Evolutionary conservation across 805 yeast species (phyloP), one percentile per base, ranked within the genome.

Genomic region (Suhomyces emberorum): DNA sequence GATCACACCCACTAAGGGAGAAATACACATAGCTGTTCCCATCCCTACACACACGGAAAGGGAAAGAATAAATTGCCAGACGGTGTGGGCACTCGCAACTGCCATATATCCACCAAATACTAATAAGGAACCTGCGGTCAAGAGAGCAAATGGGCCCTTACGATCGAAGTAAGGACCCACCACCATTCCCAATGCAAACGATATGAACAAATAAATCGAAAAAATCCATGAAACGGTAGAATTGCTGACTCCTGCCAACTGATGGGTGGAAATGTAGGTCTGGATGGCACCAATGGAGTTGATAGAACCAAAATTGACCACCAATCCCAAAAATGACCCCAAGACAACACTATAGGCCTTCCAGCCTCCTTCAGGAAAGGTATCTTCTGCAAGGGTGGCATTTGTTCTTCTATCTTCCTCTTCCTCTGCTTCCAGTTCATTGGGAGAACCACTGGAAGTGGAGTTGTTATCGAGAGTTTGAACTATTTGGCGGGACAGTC

Each of bases 271-370:
- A 4, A 65, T 45, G 35, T 65, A 62, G 3, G 69, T 52, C 40
- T 65, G 69, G 12, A 65, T 57, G 4, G 67, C 69, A 20, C 71
- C 71, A 7, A 63, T 51, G 4, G 70, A 51, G 34, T 65, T 65
- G 25, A 62, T 25, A 5, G 59, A 40, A 3, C 70, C 71, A 20
- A 49, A 49, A 30, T 41, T 41, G 31, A 44, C 59, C 12, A 59
- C 78, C 15, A 77, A 56, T 1, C 83, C 83, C 9, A 75, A 48
- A 21, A 65, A 61, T 3, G 74, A 42, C 15, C 59, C 59, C 4
- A 51, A 35, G 9, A 53, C 48, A 17, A 53, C 58, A 30, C 38
- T 30, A 31, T 52, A 47, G 8, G 59, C 59, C 12, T 39, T 45
- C 11, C 30, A 16, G 1, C 59, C 59, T 11, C 59, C 59, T 18